Conservation (phyloP, 1,139 yeast genomes). For the Yamadazyma jaroonii region DNA sequence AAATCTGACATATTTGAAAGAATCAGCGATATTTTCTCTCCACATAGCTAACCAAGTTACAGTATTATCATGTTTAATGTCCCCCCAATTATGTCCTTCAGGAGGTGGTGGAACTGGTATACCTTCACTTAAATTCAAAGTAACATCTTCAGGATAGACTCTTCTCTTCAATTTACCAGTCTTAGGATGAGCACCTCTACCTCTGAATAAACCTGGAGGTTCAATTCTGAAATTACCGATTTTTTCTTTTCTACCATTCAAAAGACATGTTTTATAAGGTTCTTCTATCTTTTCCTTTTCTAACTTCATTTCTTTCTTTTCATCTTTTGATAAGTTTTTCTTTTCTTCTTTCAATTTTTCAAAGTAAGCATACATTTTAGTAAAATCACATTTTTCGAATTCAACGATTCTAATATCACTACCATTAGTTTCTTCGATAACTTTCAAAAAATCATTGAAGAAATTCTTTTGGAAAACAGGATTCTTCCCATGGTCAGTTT, state of each 20-base stretch:
- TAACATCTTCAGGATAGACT: constrained; percentile 85
- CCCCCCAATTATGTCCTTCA: constrained; percentile 88
- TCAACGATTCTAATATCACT: constrained; percentile 52
- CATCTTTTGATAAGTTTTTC: constrained; percentile 63
- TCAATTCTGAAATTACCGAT: constrained; percentile 93
- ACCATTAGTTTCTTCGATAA: constrained; percentile 69
- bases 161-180: constrained; percentile 85
- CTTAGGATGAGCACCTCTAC: constrained; percentile 96
- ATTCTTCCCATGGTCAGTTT: constrained; percentile 84
- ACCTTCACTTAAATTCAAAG: constrained; percentile 74
- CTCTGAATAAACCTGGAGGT: constrained; percentile 95
- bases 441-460: constrained; percentile 71
- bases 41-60: constrained; percentile 98
- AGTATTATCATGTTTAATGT: constrained; percentile 80
- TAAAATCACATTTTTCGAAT: constrained; percentile 75
- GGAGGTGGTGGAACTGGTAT: constrained; percentile 81
- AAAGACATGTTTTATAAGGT: constrained; percentile 71
- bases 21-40: constrained; percentile 88
- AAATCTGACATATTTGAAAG: constrained; percentile 82
- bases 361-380: constrained; percentile 68
- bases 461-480: constrained; percentile 86
- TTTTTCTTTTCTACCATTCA: constrained; percentile 87
- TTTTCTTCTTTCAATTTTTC: constrained; percentile 72
- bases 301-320: constrained; percentile 67
- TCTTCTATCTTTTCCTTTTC: constrained; percentile 79